A percentile compares a stretch with the other conserved stretches of the same genome.
Conservation (phyloP, 805 yeast species). For the Candida saitoana region DNA sequence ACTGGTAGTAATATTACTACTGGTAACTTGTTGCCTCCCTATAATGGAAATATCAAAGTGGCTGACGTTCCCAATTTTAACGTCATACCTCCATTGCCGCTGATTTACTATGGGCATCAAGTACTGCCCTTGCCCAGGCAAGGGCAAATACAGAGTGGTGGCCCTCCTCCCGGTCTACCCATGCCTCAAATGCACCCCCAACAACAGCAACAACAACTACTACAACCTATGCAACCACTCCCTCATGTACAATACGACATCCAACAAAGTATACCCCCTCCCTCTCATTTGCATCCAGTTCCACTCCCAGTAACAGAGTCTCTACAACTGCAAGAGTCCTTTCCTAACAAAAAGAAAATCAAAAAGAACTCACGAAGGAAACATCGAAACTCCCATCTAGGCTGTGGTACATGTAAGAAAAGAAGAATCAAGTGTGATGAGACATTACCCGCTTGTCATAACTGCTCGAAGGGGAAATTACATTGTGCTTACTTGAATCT, state of each 20-base stretch:
- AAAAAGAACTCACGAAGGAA: slow-evolving; percentile 50
- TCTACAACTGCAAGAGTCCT: background rate
- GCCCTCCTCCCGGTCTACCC: background rate
- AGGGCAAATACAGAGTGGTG: background rate
- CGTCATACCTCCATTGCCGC: background rate
- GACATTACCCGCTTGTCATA: slow-evolving; percentile 45
- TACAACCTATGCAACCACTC: slow-evolving; percentile 11
- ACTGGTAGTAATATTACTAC: background rate
- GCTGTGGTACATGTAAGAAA: slow-evolving; percentile 63
- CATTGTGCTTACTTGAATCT: slow-evolving; percentile 45
- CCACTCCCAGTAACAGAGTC: slow-evolving; percentile 5
- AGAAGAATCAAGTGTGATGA: slow-evolving; percentile 52
- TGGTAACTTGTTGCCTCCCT: background rate
- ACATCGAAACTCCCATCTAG: slow-evolving; percentile 67
- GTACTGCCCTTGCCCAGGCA: slow-evolving; percentile 2
- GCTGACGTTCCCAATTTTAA: background rate
- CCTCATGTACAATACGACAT: background rate
- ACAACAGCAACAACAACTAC: slow-evolving; percentile 11
- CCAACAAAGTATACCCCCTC: slow-evolving; percentile 4
- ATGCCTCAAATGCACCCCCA: slow-evolving; percentile 1
- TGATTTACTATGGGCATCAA: background rate
- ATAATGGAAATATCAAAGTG: background rate
- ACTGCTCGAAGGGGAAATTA: slow-evolving; percentile 44
- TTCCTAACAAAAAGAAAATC: slow-evolving; percentile 11
- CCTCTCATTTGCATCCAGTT: slow-evolving; percentile 1